phyloP scores from a whole-genome alignment of 2,329 filamentous ascomycete species.

The Colletotrichum simmondsii region DNA sequence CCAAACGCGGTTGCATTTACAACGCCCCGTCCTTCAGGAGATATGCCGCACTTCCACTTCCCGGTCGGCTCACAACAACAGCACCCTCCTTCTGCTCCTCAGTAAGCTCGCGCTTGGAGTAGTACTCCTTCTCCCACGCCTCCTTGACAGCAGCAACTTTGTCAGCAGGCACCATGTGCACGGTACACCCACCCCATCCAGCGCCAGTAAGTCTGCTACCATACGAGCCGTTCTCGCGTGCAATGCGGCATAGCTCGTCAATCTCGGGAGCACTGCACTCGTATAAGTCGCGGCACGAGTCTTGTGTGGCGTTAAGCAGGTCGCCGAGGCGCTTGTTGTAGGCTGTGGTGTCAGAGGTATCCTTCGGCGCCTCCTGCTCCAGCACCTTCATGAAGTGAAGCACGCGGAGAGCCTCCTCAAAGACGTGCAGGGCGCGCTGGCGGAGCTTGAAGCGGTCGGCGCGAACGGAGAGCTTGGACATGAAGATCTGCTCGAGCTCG shows the following conservation, averaged over 20 bases:
- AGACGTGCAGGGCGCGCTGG: slow-evolving; percentile 91
- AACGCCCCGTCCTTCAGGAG: slow-evolving; percentile 45
- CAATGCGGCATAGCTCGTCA: slow-evolving; percentile 88
- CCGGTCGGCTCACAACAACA: slow-evolving; percentile 90
- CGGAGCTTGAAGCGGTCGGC: slow-evolving; percentile 88
- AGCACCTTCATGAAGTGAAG: slow-evolving; percentile 84
- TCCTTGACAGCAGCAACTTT: slow-evolving; percentile 82
- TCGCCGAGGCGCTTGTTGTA: slow-evolving; percentile 80
- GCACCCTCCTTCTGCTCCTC: slow-evolving; percentile 81
- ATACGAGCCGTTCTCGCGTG: slow-evolving; percentile 80
- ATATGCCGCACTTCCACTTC: slow-evolving; percentile 74
- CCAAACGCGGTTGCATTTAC: background rate
- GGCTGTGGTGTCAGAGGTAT: slow-evolving; percentile 60
- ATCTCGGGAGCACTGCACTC: slow-evolving; percentile 94
- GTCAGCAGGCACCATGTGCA: slow-evolving; percentile 88
- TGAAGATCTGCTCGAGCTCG: slow-evolving; percentile 81
- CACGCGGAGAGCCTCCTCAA: slow-evolving; percentile 87
- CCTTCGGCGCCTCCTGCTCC: slow-evolving; percentile 56
- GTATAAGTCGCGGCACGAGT: slow-evolving; percentile 86
- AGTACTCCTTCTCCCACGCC: slow-evolving; percentile 86
- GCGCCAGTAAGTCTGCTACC: slow-evolving; percentile 91
- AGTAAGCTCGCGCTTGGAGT: slow-evolving; percentile 72
- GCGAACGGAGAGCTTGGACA: slow-evolving; percentile 88
- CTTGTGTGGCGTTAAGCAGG: slow-evolving; percentile 90
- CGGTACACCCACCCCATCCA: slow-evolving; percentile 96